Evolutionary conservation across 108 stramenopile species (phyloP).

Genomic region (Skeletonema potamos): DNA sequence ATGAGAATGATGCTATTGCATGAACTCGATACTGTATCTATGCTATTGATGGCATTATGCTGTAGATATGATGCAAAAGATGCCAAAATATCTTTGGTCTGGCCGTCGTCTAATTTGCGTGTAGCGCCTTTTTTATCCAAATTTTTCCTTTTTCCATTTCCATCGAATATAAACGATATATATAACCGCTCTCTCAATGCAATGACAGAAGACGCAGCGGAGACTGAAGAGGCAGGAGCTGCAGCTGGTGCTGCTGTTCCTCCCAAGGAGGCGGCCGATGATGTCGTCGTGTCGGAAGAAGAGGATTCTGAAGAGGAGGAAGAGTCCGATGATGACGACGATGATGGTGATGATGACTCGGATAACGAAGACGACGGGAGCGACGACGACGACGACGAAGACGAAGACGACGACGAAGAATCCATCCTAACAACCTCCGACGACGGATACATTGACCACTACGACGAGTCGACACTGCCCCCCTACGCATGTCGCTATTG

Average conservation of each 20-base stretch:
- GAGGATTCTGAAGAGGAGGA: constrained; percentile 31
- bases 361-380: constrained; percentile 22
- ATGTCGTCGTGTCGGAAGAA: background rate
- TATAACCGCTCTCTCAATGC: background rate
- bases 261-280: background rate
- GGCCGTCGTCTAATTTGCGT: too few species aligned
- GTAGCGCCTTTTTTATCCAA: too few species aligned
- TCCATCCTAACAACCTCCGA: constrained; percentile 48
- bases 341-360: constrained; percentile 53
- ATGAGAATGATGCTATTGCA: too few species aligned
- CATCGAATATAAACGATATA: too few species aligned
- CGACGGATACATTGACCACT: constrained; percentile 69
- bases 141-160: too few species aligned
- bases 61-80: too few species aligned
- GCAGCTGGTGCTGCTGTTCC: background rate
- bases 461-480: constrained; percentile 78
- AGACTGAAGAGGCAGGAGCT: background rate
- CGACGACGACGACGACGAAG: constrained; percentile 43
- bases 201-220: background rate
- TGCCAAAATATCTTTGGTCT: too few species aligned
- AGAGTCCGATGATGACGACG: constrained; percentile 31
- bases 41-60: too few species aligned
- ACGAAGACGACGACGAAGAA: constrained; percentile 49
- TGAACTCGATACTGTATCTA: too few species aligned
- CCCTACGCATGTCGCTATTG: constrained; percentile 95